Conservation (phyloP, 2,329 filamentous ascomycete genomes). For the Talaromyces atroroseus region DNA sequence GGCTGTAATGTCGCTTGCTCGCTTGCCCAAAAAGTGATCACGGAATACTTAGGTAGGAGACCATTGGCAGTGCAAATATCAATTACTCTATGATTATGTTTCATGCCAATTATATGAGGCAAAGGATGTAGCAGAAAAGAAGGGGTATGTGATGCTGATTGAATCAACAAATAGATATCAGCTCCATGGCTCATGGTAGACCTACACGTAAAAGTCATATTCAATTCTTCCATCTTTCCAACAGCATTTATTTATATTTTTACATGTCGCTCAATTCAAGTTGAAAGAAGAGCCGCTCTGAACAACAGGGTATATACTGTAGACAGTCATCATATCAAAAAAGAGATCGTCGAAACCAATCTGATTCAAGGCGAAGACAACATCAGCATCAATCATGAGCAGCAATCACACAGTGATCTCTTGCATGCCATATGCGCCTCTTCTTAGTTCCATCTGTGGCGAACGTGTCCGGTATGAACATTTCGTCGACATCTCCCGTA, state of each 20-base stretch:
- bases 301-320: constrained; percentile 10
- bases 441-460: constrained; percentile 32
- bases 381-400: constrained; percentile 25
- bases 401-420: constrained; percentile 42
- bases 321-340: constrained; percentile 1
- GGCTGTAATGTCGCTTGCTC: background rate
- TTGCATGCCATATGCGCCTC: constrained; percentile 41
- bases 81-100: background rate
- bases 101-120: too few relatives aligned
- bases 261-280: constrained; percentile 1
- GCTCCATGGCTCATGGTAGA: background rate
- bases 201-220: background rate
- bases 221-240: background rate
- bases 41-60: background rate
- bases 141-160: background rate
- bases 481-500: constrained; percentile 20
- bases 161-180: background rate
- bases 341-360: background rate
- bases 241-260: background rate
- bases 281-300: constrained; percentile 4
- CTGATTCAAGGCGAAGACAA: background rate
- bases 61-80: background rate
- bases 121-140: background rate
- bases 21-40: background rate
- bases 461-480: constrained; percentile 33